phyloP scores from a whole-genome alignment of 2,329 filamentous ascomycete genomes.

The Mariannaea sp. region DNA sequence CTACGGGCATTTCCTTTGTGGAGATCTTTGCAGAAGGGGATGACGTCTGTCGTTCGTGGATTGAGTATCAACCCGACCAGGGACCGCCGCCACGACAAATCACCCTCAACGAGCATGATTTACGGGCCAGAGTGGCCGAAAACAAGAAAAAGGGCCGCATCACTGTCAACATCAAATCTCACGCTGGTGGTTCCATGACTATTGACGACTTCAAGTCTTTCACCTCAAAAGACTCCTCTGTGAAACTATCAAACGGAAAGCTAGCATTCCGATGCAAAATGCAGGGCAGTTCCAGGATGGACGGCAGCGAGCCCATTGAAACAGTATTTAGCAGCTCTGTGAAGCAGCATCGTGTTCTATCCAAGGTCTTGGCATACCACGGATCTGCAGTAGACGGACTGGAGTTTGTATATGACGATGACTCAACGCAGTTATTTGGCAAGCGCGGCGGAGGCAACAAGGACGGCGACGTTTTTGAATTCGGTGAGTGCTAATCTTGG shows the following conservation, averaged over 20 bases:
- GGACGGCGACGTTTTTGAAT: conserved; percentile 73
- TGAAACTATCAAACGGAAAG: conserved; percentile 74
- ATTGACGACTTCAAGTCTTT: conserved; percentile 78
- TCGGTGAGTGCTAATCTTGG: conserved; percentile 61
- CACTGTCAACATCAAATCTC: conserved; percentile 75
- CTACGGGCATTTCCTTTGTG: conserved; percentile 81
- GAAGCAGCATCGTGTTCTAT: conserved; percentile 73
- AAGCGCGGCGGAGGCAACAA: conserved; percentile 70
- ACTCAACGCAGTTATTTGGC: conserved; percentile 83
- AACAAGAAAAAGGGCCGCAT: conserved; percentile 73
- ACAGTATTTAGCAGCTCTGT: conserved; percentile 73
- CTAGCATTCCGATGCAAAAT: conserved; percentile 76
- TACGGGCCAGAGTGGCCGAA: conserved; percentile 73
- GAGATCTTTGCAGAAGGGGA: conserved; percentile 85
- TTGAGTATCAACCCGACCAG: conserved; percentile 74
- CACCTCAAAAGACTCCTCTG: conserved; percentile 69
- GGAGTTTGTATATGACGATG: conserved; percentile 92
- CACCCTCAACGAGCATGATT: conserved; percentile 72
- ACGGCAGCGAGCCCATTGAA: conserved; percentile 72
- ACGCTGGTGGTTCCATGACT: conserved; percentile 72
- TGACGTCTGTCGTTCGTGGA: conserved; percentile 76
- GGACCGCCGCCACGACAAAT: conserved; percentile 72
- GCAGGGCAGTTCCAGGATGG: conserved; percentile 73
- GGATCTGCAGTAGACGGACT: conserved; percentile 80
- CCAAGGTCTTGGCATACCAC: conserved; percentile 75